A percentile compares a stretch with the other conserved stretches of the same genome.
Conservation (phyloP, 2,329 filamentous ascomycete genomes). For the Talaromyces sp. region DNA sequence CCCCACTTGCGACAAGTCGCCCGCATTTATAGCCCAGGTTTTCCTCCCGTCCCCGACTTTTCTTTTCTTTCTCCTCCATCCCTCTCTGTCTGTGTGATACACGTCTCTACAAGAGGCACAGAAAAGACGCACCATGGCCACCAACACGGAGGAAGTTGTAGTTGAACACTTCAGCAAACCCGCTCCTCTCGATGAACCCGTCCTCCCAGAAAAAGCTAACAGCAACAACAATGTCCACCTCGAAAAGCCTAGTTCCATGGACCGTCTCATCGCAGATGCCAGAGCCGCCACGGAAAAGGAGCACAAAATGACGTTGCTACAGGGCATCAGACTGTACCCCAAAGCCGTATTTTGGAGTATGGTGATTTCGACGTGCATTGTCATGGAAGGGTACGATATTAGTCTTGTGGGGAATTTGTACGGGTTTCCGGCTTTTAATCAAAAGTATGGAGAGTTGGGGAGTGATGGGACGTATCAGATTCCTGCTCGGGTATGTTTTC, state of each 20-base stretch:
- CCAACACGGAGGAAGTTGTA: neutral
- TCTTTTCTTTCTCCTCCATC: neutral
- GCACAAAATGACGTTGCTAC: slow-evolving; percentile 66
- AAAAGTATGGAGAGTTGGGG: slow-evolving; percentile 38
- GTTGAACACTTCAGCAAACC: neutral
- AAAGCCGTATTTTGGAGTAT: slow-evolving; percentile 82
- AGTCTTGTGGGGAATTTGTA: slow-evolving; percentile 79
- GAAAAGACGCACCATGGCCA: neutral
- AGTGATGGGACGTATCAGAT: slow-evolving; percentile 38
- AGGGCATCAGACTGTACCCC: slow-evolving; percentile 78
- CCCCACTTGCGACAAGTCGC: neutral
- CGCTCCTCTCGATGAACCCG: neutral
- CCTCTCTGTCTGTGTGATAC: neutral
- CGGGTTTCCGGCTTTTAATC: slow-evolving; percentile 41
- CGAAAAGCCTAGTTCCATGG: slow-evolving; percentile 25
- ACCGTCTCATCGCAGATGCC: slow-evolving; percentile 39
- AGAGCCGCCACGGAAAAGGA: slow-evolving; percentile 45
- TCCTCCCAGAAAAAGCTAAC: too few relatives aligned
- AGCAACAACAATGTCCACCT: neutral
- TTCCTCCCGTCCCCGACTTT: neutral
- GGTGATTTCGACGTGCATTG: slow-evolving; percentile 84
- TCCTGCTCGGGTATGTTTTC: slow-evolving; percentile 31
- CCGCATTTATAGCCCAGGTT: neutral
- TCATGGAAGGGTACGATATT: slow-evolving; percentile 88
- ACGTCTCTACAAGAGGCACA: neutral